Conservation (phyloP, 2,329 filamentous ascomycete species). For the Venturia asperata region DNA sequence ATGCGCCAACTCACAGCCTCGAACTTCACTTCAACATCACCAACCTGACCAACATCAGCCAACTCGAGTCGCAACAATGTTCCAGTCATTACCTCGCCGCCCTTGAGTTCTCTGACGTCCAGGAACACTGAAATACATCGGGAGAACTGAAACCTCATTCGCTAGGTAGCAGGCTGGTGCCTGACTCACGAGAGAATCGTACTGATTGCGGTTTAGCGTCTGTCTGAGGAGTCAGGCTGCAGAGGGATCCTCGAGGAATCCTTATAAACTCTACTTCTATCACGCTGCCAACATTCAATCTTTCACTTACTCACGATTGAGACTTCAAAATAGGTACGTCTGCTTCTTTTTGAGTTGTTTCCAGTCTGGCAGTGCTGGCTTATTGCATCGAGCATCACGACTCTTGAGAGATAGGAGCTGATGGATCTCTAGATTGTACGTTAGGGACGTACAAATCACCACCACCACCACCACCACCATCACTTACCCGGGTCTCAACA, state of each 20-base stretch:
- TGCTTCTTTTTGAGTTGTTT: neutral
- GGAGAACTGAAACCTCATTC: neutral
- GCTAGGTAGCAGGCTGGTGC: constrained; percentile 8
- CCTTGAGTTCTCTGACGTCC: neutral
- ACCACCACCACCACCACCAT: neutral
- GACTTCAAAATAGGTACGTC: neutral
- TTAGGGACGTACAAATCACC: neutral
- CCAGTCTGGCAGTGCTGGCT: neutral
- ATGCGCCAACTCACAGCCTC: constrained; percentile 10
- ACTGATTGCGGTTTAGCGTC: constrained; percentile 8
- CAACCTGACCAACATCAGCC: neutral
- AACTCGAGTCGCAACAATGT: neutral
- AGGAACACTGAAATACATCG: neutral
- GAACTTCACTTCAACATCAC: constrained; percentile 4
- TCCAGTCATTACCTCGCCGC: neutral
- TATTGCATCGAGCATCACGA: neutral
- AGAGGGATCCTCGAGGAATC: neutral
- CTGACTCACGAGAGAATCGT: neutral
- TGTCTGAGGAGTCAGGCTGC: constrained; percentile 8
- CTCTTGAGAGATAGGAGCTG: neutral
- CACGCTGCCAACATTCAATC: neutral
- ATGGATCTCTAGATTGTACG: neutral
- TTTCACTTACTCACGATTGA: neutral
- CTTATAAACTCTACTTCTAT: neutral
- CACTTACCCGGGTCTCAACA: neutral